Evolutionary conservation across 2,329 filamentous ascomycete genomes (phyloP), one percentile per base, ranked within the genome.

Genomic region (Anisogramma anomala): DNA sequence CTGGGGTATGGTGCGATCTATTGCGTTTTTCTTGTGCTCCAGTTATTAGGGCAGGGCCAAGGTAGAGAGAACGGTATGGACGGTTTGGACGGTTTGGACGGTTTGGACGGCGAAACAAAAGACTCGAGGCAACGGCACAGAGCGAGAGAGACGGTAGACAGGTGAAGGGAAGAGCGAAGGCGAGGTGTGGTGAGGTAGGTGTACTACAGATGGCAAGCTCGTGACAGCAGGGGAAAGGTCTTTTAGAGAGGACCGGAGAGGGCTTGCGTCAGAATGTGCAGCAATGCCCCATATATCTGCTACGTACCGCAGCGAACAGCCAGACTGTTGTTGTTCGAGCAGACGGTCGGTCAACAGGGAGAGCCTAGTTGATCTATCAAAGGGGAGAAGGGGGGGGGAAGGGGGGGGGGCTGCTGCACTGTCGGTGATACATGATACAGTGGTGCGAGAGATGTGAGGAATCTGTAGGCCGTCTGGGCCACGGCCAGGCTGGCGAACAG

Each of bases 361-460:
- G 35, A 36, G n/a, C 37, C 41, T 33, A 36, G 45, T 32, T 44
- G 43, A 42, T 43, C 55, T 58, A 62, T 59, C 57, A 62, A 60
- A 60, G 59, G 58, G 55, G 55, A 58, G 50, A 50, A 52, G 53
- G 50, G 47, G 36, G 35, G 50, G 47, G 36, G 35, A 60, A 60
- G 59, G 58, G 55, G 55, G 57, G 50, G 50, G 52, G 53, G 50
- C 46, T 33, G 35, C 39, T 39, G 43, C 49, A 51, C 49, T 51
- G 50, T 45, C 53, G 56, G 55, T 60, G 60, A 62, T 55, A 62
- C 61, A 61, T 60, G 60, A 62, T 55, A 62, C 61, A 61, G 52
- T 53, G 55, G 42, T 58, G 36, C 15, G 27, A 39, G 36, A 39
- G 36, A 39, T 59, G 59, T 61, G 54, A 55, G 58, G 63, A 58